Evolutionary conservation across 345 rosid genomes (phyloP).

Genomic region (Populus pruinosa): DNA sequence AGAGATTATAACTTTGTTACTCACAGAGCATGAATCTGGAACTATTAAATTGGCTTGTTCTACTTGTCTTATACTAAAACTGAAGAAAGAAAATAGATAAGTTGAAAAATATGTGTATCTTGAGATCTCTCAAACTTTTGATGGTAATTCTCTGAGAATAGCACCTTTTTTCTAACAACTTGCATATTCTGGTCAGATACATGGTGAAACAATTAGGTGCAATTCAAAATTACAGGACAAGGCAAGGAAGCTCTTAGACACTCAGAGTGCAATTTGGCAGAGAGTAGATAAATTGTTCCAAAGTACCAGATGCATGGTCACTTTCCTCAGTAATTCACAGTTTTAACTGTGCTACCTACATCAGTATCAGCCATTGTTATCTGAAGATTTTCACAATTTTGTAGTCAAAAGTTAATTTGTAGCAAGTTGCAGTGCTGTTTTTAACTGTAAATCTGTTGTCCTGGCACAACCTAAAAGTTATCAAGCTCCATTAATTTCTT

Average conservation of each 20-base stretch:
- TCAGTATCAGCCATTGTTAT: background rate
- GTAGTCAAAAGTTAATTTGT: background rate
- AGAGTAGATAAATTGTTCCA: conserved; percentile 80
- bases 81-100: background rate
- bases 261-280: conserved; percentile 74
- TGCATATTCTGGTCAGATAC: conserved; percentile 50
- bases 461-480: background rate
- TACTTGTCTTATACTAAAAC: background rate
- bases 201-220: conserved; percentile 77
- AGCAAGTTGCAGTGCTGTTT: background rate
- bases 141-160: background rate
- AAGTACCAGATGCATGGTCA: conserved; percentile 79
- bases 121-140: background rate
- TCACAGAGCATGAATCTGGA: background rate
- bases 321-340: conserved; percentile 90
- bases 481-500: background rate
- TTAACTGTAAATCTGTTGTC: background rate
- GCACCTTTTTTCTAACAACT: background rate
- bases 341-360: conserved; percentile 31
- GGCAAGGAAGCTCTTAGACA: conserved; percentile 66
- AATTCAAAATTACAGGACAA: conserved; percentile 61
- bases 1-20: background rate
- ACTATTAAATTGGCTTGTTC: background rate
- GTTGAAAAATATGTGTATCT: background rate
- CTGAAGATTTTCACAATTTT: background rate